Evolutionary conservation across 2,329 filamentous ascomycete genomes (phyloP).

Genomic region (Orbilia ellipsospora): DNA sequence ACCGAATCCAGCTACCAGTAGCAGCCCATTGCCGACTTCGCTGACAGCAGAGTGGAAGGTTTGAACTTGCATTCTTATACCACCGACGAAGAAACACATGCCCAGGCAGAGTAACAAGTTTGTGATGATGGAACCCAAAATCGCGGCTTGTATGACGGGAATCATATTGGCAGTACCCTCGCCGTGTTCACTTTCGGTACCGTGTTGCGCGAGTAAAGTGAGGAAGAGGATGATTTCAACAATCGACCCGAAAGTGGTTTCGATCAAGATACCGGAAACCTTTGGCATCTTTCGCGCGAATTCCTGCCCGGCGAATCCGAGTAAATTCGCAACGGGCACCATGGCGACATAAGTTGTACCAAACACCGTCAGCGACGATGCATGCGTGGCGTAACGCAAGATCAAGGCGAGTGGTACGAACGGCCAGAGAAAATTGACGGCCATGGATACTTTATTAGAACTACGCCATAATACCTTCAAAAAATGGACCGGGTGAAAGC

Average conservation of each 20-base stretch:
- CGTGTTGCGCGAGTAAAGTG: constrained; percentile 71
- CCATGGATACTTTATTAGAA: constrained; percentile 71
- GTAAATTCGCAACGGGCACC: constrained; percentile 78
- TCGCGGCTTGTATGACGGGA: constrained; percentile 83
- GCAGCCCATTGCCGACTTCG: constrained; percentile 80
- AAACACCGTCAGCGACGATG: constrained; percentile 73
- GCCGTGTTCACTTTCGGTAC: constrained; percentile 61
- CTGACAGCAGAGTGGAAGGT: constrained; percentile 79
- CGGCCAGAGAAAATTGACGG: constrained; percentile 67
- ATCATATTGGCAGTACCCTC: constrained; percentile 62
- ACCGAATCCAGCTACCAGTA: constrained; percentile 78
- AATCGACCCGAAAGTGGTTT: constrained; percentile 75
- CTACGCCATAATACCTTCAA: constrained; percentile 73
- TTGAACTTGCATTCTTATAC: constrained; percentile 74
- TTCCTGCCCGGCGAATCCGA: constrained; percentile 79
- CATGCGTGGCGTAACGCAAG: constrained; percentile 66
- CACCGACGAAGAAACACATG: constrained; percentile 81
- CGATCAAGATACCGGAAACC: constrained; percentile 73
- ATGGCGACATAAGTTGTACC: constrained; percentile 79
- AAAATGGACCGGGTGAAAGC: constrained; percentile 74
- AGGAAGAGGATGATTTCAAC: constrained; percentile 88
- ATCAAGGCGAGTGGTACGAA: constrained; percentile 59
- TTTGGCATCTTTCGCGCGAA: constrained; percentile 79
- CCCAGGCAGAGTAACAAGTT: constrained; percentile 84
- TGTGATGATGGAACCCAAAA: constrained; percentile 83